phyloP scores from a whole-genome alignment of 345 rosid species.

The Punica granatum region DNA sequence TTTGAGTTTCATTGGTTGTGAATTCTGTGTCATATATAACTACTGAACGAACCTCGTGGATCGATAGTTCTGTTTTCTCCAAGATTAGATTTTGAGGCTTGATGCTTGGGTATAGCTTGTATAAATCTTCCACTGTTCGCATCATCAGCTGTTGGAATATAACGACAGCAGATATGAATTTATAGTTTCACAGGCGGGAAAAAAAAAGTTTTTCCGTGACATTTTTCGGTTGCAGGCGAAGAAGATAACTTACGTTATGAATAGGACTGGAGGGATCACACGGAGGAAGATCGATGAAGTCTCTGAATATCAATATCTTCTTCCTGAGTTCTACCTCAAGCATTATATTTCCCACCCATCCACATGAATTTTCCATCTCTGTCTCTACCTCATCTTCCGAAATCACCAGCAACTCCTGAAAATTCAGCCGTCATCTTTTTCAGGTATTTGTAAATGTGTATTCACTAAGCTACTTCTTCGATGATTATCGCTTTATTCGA shows the following conservation, averaged over 20 bases:
- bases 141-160: slow-evolving; percentile 15
- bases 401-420: slow-evolving; percentile 2
- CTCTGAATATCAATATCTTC: slow-evolving; percentile 28
- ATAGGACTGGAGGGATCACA: slow-evolving; percentile 17
- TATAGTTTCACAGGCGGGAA: too few species aligned
- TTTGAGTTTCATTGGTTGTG: background rate
- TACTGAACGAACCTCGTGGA: slow-evolving; percentile 15
- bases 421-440: background rate
- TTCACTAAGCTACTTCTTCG: too few species aligned
- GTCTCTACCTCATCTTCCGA: background rate
- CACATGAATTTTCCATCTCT: background rate
- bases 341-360: slow-evolving; percentile 10
- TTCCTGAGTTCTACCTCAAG: slow-evolving; percentile 25
- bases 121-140: slow-evolving; percentile 25
- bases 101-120: slow-evolving; percentile 24
- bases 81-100: slow-evolving; percentile 8
- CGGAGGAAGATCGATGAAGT: slow-evolving; percentile 29
- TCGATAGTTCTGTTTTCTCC: slow-evolving; percentile 14
- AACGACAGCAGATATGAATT: background rate
- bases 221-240: too few species aligned
- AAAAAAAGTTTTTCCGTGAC: too few species aligned
- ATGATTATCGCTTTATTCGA: too few species aligned
- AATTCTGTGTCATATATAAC: background rate
- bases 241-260: slow-evolving; percentile 17
- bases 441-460: background rate